phyloP scores from a whole-genome alignment of 2,329 filamentous ascomycete genomes.

The Epichloe gansuensis region DNA sequence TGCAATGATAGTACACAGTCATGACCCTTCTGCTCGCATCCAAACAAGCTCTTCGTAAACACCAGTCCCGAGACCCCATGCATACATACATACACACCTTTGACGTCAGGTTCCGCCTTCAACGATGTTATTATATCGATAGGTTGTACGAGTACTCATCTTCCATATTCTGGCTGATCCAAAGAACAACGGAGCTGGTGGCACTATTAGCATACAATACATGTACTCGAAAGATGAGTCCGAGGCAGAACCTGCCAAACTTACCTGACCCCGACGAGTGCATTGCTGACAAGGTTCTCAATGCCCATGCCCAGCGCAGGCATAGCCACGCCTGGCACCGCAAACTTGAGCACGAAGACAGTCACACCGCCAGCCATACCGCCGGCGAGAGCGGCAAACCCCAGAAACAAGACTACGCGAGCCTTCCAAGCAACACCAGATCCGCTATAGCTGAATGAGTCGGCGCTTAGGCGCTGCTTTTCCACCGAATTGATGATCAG shows the following conservation, averaged over 20 bases:
- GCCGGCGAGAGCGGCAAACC: conserved; percentile 52
- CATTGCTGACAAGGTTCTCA: conserved; percentile 55
- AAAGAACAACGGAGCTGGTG: conserved; percentile 48
- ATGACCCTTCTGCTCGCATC: not conserved
- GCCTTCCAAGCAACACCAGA: conserved; percentile 57
- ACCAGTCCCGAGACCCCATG: not conserved
- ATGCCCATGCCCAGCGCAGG: conserved; percentile 53
- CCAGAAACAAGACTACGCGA: conserved; percentile 53
- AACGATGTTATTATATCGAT: conserved; percentile 28
- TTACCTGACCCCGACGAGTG: conserved; percentile 47
- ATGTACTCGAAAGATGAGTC: not conserved
- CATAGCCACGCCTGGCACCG: conserved; percentile 44
- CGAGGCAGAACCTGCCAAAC: conserved; percentile 11
- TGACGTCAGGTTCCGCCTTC: too few species aligned
- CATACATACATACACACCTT: not conserved
- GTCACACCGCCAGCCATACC: conserved; percentile 60
- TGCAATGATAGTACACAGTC: not conserved
- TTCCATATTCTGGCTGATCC: conserved; percentile 62
- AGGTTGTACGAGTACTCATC: conserved; percentile 60
- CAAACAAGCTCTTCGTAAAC: not conserved
- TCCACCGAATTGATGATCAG: conserved; percentile 61
- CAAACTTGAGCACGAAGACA: conserved; percentile 53
- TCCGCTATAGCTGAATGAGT: conserved; percentile 51
- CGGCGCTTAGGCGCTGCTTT: conserved; percentile 51
- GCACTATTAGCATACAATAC: conserved; percentile 8